Evolutionary conservation across 305 asterid genomes (phyloP).

Genomic region (Stenogyne calaminthoides): DNA sequence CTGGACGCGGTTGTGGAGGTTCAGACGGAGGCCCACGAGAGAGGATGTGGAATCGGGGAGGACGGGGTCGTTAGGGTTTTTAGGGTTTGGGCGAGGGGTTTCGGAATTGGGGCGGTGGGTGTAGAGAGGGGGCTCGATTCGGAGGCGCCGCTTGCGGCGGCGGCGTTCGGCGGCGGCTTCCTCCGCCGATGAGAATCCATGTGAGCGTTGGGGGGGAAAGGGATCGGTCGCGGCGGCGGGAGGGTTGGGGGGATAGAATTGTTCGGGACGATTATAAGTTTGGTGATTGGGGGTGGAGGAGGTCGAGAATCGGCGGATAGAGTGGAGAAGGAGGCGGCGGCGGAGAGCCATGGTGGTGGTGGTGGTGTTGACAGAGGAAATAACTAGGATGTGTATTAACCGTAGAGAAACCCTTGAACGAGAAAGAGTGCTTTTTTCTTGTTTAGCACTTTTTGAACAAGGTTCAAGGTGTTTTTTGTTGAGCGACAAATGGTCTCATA

Average conservation of each 20-base stretch:
- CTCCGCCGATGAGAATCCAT: conserved; percentile 80
- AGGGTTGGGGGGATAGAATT: neutral
- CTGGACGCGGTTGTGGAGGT: conserved; percentile 94
- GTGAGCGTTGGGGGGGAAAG: conserved; percentile 53
- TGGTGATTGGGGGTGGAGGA: conserved; percentile 15
- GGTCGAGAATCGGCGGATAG: conserved; percentile 39
- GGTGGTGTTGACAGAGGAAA: conserved; percentile 10
- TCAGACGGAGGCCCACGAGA: conserved; percentile 77
- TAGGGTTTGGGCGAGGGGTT: conserved; percentile 31
- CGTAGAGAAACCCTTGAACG: neutral
- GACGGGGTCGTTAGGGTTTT: conserved; percentile 46
- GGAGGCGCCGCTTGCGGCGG: conserved; percentile 80
- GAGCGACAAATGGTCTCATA: no score
- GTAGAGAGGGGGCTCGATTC: conserved; percentile 85
- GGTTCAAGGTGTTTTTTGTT: no score
- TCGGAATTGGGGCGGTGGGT: conserved; percentile 71
- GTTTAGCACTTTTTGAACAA: neutral
- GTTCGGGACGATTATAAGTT: neutral
- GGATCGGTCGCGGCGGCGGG: conserved; percentile 37
- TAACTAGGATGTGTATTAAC: neutral
- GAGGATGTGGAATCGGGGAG: conserved; percentile 79
- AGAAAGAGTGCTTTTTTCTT: neutral
- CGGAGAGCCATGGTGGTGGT: conserved; percentile 43
- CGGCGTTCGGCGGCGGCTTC: conserved; percentile 97
- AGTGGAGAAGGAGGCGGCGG: conserved; percentile 40